Evolutionary conservation across 2,329 filamentous ascomycete species (phyloP).

Genomic region (Claviceps pazoutovae): DNA sequence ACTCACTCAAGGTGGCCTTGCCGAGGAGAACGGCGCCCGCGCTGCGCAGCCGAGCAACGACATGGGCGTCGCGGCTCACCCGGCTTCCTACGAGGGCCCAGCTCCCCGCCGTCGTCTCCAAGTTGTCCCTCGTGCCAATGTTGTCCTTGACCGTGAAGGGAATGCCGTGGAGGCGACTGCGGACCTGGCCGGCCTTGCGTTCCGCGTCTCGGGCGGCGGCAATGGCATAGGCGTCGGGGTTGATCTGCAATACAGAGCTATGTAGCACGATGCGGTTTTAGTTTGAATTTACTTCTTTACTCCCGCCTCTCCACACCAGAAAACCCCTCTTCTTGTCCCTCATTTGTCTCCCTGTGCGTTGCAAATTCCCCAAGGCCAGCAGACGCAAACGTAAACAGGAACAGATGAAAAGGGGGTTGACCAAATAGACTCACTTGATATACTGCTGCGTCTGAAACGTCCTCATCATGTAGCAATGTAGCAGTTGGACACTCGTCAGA

Average conservation of each 20-base stretch:
- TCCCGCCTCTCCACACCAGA: too few species aligned
- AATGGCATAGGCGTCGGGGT: constrained; percentile 52
- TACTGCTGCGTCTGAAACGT: constrained; percentile 50
- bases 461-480: constrained; percentile 48
- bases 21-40: constrained; percentile 58
- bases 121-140: constrained; percentile 51
- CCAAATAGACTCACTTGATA: constrained; percentile 34
- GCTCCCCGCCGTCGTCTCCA: constrained; percentile 62
- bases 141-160: constrained; percentile 66
- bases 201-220: constrained; percentile 48
- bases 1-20: constrained; percentile 58
- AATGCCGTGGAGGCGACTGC: constrained; percentile 60
- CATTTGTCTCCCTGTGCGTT: not conserved
- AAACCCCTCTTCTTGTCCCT: too few species aligned
- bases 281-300: not conserved
- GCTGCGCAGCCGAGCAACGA: constrained; percentile 45
- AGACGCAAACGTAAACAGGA: too few species aligned
- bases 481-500: constrained; percentile 44
- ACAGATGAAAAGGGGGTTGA: not conserved
- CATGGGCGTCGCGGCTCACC: constrained; percentile 53
- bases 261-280: not conserved
- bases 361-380: too few species aligned
- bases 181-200: constrained; percentile 37
- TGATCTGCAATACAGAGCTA: constrained; percentile 48
- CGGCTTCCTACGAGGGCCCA: constrained; percentile 51